Conservation (phyloP, 1,284 basidiomycete species). For the Melampsora americana region DNA sequence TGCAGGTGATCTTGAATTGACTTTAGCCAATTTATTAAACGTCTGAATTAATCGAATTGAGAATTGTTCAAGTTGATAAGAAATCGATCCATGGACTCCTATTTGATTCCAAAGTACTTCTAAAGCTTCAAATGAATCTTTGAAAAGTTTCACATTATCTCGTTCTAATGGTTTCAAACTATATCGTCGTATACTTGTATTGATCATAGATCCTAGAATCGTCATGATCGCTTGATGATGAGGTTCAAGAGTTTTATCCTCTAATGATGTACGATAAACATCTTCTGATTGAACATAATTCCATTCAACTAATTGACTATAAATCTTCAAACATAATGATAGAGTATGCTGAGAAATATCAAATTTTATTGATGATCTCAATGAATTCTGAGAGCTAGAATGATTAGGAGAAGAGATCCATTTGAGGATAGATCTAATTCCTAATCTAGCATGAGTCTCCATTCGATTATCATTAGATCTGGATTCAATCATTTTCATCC, state of each 20-base stretch:
- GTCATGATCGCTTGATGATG: slow-evolving; percentile 24
- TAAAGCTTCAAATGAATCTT: slow-evolving; percentile 34
- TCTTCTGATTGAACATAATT: slow-evolving; percentile 19
- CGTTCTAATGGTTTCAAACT: slow-evolving; percentile 1
- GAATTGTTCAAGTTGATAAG: slow-evolving; percentile 19
- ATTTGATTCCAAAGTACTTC: slow-evolving; percentile 4
- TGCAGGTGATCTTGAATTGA: slow-evolving; percentile 26
- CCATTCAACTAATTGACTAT: slow-evolving; percentile 37
- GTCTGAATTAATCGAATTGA: slow-evolving; percentile 4
- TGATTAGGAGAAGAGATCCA: background rate
- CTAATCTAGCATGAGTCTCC: slow-evolving; percentile 11
- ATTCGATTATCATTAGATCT: slow-evolving; percentile 25
- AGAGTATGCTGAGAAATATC: slow-evolving; percentile 8
- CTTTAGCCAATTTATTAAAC: slow-evolving; percentile 8
- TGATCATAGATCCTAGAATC: slow-evolving; percentile 34
- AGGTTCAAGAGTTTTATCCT: slow-evolving; percentile 18
- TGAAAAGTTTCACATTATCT: slow-evolving; percentile 38
- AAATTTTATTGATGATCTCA: background rate
- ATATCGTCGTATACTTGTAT: slow-evolving; percentile 21
- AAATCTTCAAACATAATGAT: slow-evolving; percentile 27
- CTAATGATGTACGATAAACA: background rate
- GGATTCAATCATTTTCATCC: slow-evolving; percentile 29
- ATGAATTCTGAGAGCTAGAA: background rate
- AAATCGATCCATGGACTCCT: background rate
- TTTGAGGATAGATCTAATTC: slow-evolving; percentile 18